Evolutionary conservation across 805 yeast genomes (phyloP), one percentile per base, ranked within the genome.

Genomic region (Kazachstania kunashirensis): DNA sequence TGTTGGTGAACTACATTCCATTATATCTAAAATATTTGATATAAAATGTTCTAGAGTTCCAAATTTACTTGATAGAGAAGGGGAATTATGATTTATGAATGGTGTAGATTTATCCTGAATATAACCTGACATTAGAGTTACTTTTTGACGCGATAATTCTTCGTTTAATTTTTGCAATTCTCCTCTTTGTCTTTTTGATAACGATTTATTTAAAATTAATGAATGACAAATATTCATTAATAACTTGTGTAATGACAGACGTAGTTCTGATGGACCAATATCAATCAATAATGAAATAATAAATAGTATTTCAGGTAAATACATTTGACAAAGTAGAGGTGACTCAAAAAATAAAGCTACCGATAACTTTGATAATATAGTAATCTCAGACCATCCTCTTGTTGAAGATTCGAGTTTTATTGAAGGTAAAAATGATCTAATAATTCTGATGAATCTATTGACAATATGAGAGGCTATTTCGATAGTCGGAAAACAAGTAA

Each of bases 271-370:
- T 10, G 72, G 69, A 5, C 73, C 73, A 24, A 64, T 57, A 47
- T 68, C 70, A 24, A 68, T 55, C 32, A 68, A 71, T 12, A 80
- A 61, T 0, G 86, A 68, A 18, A 79, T 70, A 42, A 83, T 64
- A 48, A 76, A 75, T 38, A 80, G 68, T 2, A 83, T 66, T 50
- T 84, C 92, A 12, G 86, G 78, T 43, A 84, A 56, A 52, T 67
- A 80, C 54, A 72, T 62, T 40, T 77, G 76, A 8, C 80, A 73
- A 42, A 72, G 67, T 12, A 68, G 55, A 24, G 71, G 66, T 0
- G 83, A 71, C 50, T 83, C 84, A 59, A 84, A 84, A 41, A 83
- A 75, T 29, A 83, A 51, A 2, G 76, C 68, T 2, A 79, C 70
- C 32, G 77, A 63, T 31, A 81, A 66, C 45, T 75, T 73, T 6